phyloP scores from a whole-genome alignment of 306 rosid species.

The Inga laurina region DNA sequence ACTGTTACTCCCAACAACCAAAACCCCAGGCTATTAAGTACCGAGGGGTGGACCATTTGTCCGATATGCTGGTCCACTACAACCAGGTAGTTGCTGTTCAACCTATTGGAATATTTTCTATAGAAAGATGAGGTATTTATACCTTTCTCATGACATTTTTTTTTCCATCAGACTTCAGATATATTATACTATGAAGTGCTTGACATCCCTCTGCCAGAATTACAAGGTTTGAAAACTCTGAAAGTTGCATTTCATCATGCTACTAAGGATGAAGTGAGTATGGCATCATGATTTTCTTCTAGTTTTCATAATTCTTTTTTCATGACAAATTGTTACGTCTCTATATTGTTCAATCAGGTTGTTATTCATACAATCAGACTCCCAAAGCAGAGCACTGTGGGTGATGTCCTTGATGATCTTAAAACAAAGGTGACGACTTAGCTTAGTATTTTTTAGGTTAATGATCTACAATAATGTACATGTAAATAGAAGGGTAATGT shows the following conservation, averaged over 20 bases:
- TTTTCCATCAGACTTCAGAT: slow-evolving; percentile 69
- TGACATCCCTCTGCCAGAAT: slow-evolving; percentile 87
- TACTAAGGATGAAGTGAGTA: slow-evolving; percentile 83
- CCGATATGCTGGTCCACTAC: slow-evolving; percentile 85
- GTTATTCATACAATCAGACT: slow-evolving; percentile 75
- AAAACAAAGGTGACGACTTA: slow-evolving; percentile 62
- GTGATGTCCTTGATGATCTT: slow-evolving; percentile 83
- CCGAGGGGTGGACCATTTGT: slow-evolving; percentile 76
- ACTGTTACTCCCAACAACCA: slow-evolving; percentile 88
- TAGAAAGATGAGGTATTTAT: slow-evolving; percentile 15
- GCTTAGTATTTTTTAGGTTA: neutral
- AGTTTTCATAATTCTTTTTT: neutral
- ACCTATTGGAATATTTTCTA: slow-evolving; percentile 15
- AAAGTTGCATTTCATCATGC: slow-evolving; percentile 85
- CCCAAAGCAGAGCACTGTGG: slow-evolving; percentile 85
- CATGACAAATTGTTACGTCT: slow-evolving; percentile 9
- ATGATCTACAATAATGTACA: neutral
- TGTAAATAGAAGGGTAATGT: neutral
- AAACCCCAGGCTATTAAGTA: slow-evolving; percentile 84
- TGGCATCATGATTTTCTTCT: slow-evolving; percentile 29
- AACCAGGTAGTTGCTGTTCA: slow-evolving; percentile 62
- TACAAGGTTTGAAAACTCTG: slow-evolving; percentile 85
- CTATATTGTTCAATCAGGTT: slow-evolving; percentile 47
- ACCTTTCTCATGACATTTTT: slow-evolving; percentile 17
- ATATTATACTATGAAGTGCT: slow-evolving; percentile 79